These are phyloP conservation scores for Starmerella bombicola DNA, from an alignment of 805 yeast species.

Conservation along the genomic window DNA sequence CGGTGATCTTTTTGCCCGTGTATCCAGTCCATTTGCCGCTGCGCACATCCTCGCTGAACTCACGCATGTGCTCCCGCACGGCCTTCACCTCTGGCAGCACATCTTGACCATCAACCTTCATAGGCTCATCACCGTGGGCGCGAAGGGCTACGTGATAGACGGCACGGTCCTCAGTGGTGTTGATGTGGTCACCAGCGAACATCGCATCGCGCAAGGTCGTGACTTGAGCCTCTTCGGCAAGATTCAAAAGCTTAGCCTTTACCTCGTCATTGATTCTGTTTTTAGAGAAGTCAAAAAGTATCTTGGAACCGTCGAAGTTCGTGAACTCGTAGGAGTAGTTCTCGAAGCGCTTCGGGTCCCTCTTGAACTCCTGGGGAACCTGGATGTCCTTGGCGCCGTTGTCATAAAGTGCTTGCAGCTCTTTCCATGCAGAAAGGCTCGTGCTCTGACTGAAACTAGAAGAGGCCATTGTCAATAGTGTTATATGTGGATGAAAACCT, in stretches of 20 bases:
- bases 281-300: conserved; percentile 90
- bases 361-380: conserved; percentile 63
- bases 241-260: conserved; percentile 48
- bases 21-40: conserved; percentile 94
- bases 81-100: conserved; percentile 85
- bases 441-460: conserved; percentile 16
- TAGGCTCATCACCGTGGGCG: conserved; percentile 72
- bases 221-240: conserved; percentile 85
- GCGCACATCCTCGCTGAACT: conserved; percentile 79
- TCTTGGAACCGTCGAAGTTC: conserved; percentile 78
- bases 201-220: conserved; percentile 77
- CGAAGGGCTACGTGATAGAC: conserved; percentile 95
- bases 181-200: conserved; percentile 89
- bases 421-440: conserved; percentile 70
- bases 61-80: conserved; percentile 92
- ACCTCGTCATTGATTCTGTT: conserved; percentile 83
- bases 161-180: conserved; percentile 84
- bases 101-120: conserved; percentile 80
- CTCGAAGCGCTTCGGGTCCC: conserved; percentile 61
- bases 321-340: conserved; percentile 66
- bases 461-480: conserved; percentile 7
- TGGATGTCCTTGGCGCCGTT: conserved; percentile 55
- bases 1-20: conserved; percentile 87
- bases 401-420: conserved; percentile 59
- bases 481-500: neutral